These are phyloP conservation scores for Chytriomyces hyalinus DNA, from an alignment of 192 early-diverging fungal genomes.

Conservation along the genomic window DNA sequence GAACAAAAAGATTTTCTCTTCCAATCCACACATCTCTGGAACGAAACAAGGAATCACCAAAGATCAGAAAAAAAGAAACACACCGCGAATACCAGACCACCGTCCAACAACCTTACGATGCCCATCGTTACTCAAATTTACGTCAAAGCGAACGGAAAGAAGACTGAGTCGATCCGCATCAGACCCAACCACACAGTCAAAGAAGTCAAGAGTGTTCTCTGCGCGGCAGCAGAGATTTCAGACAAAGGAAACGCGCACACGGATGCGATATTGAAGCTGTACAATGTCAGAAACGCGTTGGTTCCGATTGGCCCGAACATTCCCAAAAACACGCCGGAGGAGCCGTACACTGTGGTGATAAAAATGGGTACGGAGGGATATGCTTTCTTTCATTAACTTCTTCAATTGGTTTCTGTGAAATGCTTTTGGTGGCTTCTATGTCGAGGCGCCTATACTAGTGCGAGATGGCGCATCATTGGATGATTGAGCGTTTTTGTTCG, in stretches of 20 bases:
- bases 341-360: slow-evolving; percentile 20
- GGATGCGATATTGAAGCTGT: slow-evolving; percentile 35
- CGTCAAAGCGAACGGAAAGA: slow-evolving; percentile 30
- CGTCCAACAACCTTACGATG: slow-evolving; percentile 7
- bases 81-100: background rate
- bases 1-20: too few relatives aligned
- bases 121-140: slow-evolving; percentile 32
- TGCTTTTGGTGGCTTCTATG: background rate
- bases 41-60: too few relatives aligned
- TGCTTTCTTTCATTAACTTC: background rate
- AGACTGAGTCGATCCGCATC: slow-evolving; percentile 31
- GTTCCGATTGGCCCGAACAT: slow-evolving; percentile 44
- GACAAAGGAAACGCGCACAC: slow-evolving; percentile 3
- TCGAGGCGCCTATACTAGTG: background rate
- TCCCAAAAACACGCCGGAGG: slow-evolving; percentile 27
- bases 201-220: slow-evolving; percentile 30
- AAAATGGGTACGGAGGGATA: slow-evolving; percentile 15
- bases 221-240: slow-evolving; percentile 31
- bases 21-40: too few relatives aligned
- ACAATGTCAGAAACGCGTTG: slow-evolving; percentile 14
- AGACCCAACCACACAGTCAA: slow-evolving; percentile 29
- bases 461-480: background rate
- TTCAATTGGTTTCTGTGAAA: background rate
- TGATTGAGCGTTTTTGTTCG: background rate
- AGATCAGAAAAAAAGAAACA: too few relatives aligned